Evolutionary conservation across 2,329 filamentous ascomycete genomes (phyloP).

Genomic region (Fusarium kyushuense): DNA sequence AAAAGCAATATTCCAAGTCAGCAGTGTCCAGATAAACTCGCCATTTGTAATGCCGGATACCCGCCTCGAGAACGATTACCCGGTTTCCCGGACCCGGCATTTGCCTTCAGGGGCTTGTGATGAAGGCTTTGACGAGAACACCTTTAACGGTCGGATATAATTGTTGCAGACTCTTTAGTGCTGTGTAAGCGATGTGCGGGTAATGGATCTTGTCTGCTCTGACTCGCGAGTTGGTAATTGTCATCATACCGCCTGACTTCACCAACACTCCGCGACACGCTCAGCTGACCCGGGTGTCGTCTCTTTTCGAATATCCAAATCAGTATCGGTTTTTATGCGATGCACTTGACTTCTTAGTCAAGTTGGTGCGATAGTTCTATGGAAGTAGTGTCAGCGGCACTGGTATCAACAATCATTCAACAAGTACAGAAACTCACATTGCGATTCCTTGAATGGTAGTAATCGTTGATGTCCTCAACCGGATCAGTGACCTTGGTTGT

Average conservation of each 20-base stretch:
- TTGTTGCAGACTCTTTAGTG: neutral
- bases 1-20: neutral
- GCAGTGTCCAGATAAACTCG: neutral
- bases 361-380: too few species aligned
- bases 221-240: neutral
- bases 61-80: neutral
- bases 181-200: neutral
- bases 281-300: neutral
- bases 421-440: neutral
- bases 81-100: conserved; percentile 1
- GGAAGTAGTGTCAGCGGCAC: neutral
- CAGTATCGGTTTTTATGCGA: too few species aligned
- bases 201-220: neutral
- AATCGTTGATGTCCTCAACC: neutral
- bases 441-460: neutral
- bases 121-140: too few species aligned
- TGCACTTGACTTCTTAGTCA: too few species aligned
- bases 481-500: neutral
- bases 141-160: neutral
- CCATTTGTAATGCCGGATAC: neutral
- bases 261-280: neutral
- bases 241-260: neutral
- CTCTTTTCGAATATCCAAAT: neutral
- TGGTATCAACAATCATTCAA: neutral
- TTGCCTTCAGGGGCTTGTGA: too few species aligned